Percentiles rank a stretch among this genome's conserved stretches.
Conservation (phyloP, 225 moss, liverwort and hornwort genomes). For the Bryoerythrophyllum caledonicum region DNA sequence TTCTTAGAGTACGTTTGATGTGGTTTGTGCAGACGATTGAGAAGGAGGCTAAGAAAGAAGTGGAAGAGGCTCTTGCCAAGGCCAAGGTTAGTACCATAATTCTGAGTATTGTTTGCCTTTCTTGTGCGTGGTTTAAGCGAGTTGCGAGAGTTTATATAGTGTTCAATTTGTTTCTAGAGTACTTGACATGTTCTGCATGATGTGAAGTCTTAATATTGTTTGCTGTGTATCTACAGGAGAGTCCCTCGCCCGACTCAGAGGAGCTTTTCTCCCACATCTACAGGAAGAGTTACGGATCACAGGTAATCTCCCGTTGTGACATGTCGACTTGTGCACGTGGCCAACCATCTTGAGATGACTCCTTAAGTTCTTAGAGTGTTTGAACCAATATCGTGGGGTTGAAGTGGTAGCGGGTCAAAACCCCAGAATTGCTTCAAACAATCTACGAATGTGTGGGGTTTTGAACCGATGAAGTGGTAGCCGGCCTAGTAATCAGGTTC, state of each 20-base stretch:
- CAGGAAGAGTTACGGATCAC: conserved; percentile 42
- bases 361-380: background rate
- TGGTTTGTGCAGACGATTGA: conserved; percentile 59
- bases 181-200: background rate
- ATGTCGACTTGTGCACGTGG: background rate
- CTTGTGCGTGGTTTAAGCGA: background rate
- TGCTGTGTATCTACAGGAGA: conserved; percentile 37
- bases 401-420: background rate
- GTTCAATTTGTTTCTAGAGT: background rate
- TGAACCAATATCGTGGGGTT: background rate
- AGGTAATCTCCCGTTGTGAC: conserved; percentile 27
- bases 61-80: conserved; percentile 85
- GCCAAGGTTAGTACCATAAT: conserved; percentile 65
- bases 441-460: background rate
- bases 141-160: background rate
- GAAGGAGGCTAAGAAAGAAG: conserved; percentile 94
- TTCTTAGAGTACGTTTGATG: conserved; percentile 9
- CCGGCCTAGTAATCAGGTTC: background rate
- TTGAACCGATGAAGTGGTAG: background rate
- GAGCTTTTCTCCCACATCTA: conserved; percentile 50
- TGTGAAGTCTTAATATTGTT: background rate
- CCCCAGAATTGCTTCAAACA: too few species aligned
- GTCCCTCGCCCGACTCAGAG: conserved; percentile 35
- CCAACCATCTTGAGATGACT: background rate
- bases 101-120: background rate